Base-by-base conservation (phyloP, 1,284 basidiomycete species). In the Ustilago xerochloae region DNA sequence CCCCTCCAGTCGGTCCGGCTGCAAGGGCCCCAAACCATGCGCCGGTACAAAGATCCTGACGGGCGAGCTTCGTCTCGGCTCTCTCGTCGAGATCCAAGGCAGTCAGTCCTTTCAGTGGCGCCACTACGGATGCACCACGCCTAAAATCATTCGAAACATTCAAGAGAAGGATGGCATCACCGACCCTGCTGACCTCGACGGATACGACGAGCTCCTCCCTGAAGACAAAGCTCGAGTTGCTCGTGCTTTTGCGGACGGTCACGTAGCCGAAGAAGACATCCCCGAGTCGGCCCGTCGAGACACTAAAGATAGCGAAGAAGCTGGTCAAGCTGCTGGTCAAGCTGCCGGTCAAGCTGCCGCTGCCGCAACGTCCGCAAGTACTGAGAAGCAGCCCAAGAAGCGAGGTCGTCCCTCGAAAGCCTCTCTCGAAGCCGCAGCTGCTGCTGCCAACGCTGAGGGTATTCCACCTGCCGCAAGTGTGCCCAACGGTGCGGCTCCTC, bases 11-110 rank as follows among this genome's bases (percentile, higher is more conserved):
- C 88, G 93, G 58, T 87, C 93, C 22, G 90, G 90, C 83, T 96
- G 93, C 87, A 93, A 92, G 87, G 93, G 93, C 91, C 93, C 93
- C 35, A 91, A 91, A 85, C 93, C 93, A 65, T 96, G 93, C 85
- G 77, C 82, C 89, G 92, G 92, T 45, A 92, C 90, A 22, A 79
- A 87, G 47, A 91, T 96, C 71, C 79, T 63, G 4, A 95, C 95
- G 85, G 92, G 90, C 59, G 86, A 88, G 38, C 83, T 96, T 38
- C 88, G 93, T 24, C 82, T 93, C 33, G 93, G 92, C 28, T 88
- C 88, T n/a, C 79, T 92, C 57, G 90, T 93, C 56, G 92, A 93
- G 69, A 87, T 93, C 79, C 87, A 86, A 69, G 93, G 92, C 12
- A 71, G 88, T 56, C 41, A 57, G n/a, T 55, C 33, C 45, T 92